Evolutionary conservation across 192 early-diverging fungal genomes (phyloP).

Genomic region (Coemansia sp.): DNA sequence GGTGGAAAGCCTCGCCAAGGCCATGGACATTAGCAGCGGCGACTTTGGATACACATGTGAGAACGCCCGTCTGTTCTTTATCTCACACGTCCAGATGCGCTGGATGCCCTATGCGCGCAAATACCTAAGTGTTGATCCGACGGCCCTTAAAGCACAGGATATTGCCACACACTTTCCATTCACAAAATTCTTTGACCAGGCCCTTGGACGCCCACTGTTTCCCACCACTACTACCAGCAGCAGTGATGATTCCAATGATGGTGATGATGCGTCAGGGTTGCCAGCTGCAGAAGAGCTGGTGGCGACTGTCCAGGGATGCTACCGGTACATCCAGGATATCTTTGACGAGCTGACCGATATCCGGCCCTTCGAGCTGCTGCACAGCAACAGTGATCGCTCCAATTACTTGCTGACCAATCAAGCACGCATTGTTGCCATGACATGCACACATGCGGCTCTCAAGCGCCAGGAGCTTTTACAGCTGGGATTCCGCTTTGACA

Average conservation of each 20-base stretch:
- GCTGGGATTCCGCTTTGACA: constrained; percentile 93
- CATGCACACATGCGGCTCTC: constrained; percentile 93
- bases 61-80: constrained; percentile 86
- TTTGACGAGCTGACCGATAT: constrained; percentile 90
- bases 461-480: constrained; percentile 80
- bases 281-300: constrained; percentile 51
- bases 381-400: constrained; percentile 70
- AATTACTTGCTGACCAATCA: constrained; percentile 94
- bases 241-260: constrained; percentile 14
- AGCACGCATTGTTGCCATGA: constrained; percentile 96
- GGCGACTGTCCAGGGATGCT: constrained; percentile 74
- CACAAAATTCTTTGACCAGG: constrained; percentile 65
- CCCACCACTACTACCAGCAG: not conserved
- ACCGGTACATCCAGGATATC: constrained; percentile 68
- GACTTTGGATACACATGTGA: constrained; percentile 92
- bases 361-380: constrained; percentile 90
- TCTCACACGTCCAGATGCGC: constrained; percentile 65
- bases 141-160: not conserved
- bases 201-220: constrained; percentile 61
- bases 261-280: too few relatives aligned
- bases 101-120: constrained; percentile 69
- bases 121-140: constrained; percentile 12
- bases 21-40: constrained; percentile 74
- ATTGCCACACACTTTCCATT: constrained; percentile 74
- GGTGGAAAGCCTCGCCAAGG: constrained; percentile 74